Percentiles rank a stretch among this genome's conserved stretches.
phyloP scores from a whole-genome alignment of 352 stramenopile species.

The Pythium coloratum region DNA sequence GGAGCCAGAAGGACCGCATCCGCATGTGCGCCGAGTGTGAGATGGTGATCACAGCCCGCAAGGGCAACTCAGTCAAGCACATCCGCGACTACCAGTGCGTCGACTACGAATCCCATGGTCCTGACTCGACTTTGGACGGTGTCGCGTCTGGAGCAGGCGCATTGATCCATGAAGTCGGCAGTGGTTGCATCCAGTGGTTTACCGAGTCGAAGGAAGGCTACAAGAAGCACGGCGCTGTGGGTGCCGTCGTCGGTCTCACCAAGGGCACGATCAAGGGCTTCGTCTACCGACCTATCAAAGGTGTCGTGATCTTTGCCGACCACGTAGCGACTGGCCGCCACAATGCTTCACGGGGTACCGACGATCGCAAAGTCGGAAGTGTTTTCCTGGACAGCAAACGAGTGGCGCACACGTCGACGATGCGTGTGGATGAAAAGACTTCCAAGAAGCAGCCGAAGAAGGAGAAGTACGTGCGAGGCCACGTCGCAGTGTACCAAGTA shows the following conservation, averaged over 20 bases:
- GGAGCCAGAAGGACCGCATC: slow-evolving; percentile 49
- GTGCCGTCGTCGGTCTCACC: slow-evolving; percentile 52
- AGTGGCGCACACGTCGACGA: slow-evolving; percentile 29
- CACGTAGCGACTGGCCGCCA: slow-evolving; percentile 59
- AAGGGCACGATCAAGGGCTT: slow-evolving; percentile 45
- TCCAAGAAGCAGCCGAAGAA: slow-evolving; percentile 46
- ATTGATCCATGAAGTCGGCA: slow-evolving; percentile 59
- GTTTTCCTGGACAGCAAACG: slow-evolving; percentile 46
- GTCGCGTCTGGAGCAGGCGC: slow-evolving; percentile 47
- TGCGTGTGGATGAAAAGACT: slow-evolving; percentile 35
- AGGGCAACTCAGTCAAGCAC: slow-evolving; percentile 41
- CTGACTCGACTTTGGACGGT: slow-evolving; percentile 49
- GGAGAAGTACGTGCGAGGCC: slow-evolving; percentile 14
- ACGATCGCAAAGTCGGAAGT: slow-evolving; percentile 45
- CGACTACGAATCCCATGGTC: slow-evolving; percentile 56
- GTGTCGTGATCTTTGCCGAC: slow-evolving; percentile 56
- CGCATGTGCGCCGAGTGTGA: slow-evolving; percentile 52
- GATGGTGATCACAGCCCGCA: slow-evolving; percentile 41
- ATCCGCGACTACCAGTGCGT: slow-evolving; percentile 62
- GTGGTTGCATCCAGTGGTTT: slow-evolving; percentile 52
- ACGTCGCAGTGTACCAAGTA: not conserved
- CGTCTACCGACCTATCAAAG: slow-evolving; percentile 47
- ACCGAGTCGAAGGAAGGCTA: slow-evolving; percentile 51
- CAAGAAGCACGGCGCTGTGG: slow-evolving; percentile 47
- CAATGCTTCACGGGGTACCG: slow-evolving; percentile 39